Evolutionary conservation across 805 yeast genomes (phyloP), one percentile per base, ranked within the genome.

Genomic region (Starmerella khaoyaiensis): DNA sequence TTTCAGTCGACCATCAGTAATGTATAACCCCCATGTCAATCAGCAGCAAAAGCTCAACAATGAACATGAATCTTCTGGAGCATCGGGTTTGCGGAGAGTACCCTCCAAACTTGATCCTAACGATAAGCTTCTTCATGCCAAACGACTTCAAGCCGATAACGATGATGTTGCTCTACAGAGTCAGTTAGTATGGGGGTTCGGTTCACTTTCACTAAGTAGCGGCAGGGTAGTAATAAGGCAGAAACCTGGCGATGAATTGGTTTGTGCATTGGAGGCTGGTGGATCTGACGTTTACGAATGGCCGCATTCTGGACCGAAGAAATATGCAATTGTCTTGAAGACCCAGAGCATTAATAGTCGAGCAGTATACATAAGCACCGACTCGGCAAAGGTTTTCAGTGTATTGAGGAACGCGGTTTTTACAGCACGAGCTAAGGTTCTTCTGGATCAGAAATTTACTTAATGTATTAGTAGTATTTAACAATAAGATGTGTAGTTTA

Each of bases 341-440:
- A 40, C 52, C 12, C 56, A 49, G 39, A 45, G 37, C 21, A 36
- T 36, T 24, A 45, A 44, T 19, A 39, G 44, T 28, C 41, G 48
- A n/a, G 27, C 48, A 9, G 40, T 49, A 21, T 46, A 38, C 24
- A 15, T 56, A 10, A 40, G 52, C 29, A 38, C 53, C 2, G 50
- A 47, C 39, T 41, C 48, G 31, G 47, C 43, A 14, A 36, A 42
- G 27, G 52, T 48, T 28, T 52, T 44, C 37, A 53, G 53, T 25
- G 33, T 43, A 28, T 40, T 56, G 22, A 43, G 56, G 21, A 56
- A 55, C 34, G 52, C 52, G 22, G 36, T 53, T 14, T 55, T 32
- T 41, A 50, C 60, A 6, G 44, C 54, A 12, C 46, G 59, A 21
- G 33, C 54, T 18, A 23, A 36, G 27, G 39, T 24, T 5, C 36